Conservation (phyloP, 1,284 basidiomycete genomes). For the Ustilago sp. region DNA sequence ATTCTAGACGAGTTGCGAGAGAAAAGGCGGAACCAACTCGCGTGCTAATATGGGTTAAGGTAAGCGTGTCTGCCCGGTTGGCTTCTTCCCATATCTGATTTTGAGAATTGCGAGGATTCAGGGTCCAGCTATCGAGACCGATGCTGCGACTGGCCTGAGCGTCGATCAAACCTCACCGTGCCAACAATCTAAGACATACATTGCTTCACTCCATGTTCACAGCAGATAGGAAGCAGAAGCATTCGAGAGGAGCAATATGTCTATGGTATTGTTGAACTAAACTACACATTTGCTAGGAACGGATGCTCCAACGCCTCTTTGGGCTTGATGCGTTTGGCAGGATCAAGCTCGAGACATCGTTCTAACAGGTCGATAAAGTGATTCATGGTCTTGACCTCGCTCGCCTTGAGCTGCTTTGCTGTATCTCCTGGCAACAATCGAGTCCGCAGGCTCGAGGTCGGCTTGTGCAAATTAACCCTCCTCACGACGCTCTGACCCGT, state of each 20-base stretch:
- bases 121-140: neutral
- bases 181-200: neutral
- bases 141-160: neutral
- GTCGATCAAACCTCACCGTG: neutral
- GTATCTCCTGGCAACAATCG: slow-evolving; percentile 84
- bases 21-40: slow-evolving; percentile 1
- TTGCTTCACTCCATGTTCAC: neutral
- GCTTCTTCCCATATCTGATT: neutral
- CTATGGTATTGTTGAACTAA: neutral
- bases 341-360: slow-evolving; percentile 91
- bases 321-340: slow-evolving; percentile 84
- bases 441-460: slow-evolving; percentile 81
- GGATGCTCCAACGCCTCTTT: slow-evolving; percentile 88
- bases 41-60: neutral
- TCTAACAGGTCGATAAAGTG: slow-evolving; percentile 92
- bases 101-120: neutral
- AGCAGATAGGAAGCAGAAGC: neutral
- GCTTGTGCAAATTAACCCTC: slow-evolving; percentile 85
- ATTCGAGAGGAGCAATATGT: too few species aligned
- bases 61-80: neutral
- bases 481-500: slow-evolving; percentile 77
- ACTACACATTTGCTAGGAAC: slow-evolving; percentile 73
- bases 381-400: slow-evolving; percentile 84
- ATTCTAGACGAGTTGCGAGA: neutral
- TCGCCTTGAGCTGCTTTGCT: slow-evolving; percentile 80